Conservation (phyloP, 768 basidiomycete species). For the Neoboletus brunneissimus region DNA sequence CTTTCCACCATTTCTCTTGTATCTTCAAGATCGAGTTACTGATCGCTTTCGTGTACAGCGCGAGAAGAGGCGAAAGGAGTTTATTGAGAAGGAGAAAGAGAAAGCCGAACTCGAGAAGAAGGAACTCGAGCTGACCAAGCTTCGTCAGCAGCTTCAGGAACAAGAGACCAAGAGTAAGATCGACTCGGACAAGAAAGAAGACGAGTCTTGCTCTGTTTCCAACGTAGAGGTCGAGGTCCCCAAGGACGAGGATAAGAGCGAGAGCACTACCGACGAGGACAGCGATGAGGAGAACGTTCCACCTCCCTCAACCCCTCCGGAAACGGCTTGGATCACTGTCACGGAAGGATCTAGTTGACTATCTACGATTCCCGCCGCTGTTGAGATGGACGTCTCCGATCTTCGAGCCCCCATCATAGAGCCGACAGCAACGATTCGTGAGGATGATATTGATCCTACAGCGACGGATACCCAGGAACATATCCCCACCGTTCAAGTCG, state of each 20-base stretch:
- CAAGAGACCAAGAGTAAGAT: constrained; percentile 52
- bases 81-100: constrained; percentile 49
- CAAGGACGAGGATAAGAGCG: constrained; percentile 33
- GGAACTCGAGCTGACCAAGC: constrained; percentile 54
- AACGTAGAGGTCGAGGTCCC: constrained; percentile 3
- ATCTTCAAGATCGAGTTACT: constrained; percentile 1
- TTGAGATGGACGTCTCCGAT: constrained; percentile 16
- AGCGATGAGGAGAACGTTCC: constrained; percentile 43
- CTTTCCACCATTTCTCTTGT: constrained; percentile 14
- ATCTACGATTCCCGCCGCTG: constrained; percentile 19
- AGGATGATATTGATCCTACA: constrained; percentile 19
- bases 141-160: constrained; percentile 49
- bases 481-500: constrained; percentile 17
- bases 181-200: constrained; percentile 44
- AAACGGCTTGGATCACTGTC: constrained; percentile 30
- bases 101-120: constrained; percentile 66
- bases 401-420: constrained; percentile 25
- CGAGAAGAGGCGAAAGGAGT: constrained; percentile 44
- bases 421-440: constrained; percentile 18
- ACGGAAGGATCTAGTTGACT: constrained; percentile 32
- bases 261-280: constrained; percentile 37
- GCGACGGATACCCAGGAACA: constrained; percentile 23
- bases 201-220: constrained; percentile 20
- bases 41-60: constrained; percentile 29
- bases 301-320: constrained; percentile 30